Conservation (phyloP, 1,139 yeast genomes). For the Candida buenavistaensis region DNA sequence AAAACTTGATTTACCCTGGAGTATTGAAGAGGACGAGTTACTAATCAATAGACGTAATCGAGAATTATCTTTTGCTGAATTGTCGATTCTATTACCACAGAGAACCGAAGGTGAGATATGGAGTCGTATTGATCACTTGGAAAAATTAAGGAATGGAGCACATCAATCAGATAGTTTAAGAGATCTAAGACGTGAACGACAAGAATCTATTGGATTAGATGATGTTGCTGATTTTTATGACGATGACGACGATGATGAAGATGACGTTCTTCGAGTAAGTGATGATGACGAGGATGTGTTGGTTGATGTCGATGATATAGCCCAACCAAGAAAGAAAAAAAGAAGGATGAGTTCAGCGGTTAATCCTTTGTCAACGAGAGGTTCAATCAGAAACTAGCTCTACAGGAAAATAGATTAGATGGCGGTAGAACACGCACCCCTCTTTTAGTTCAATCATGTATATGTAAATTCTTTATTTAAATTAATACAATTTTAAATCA, state of each 20-base stretch:
- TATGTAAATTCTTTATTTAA: neutral
- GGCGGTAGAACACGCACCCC: no score
- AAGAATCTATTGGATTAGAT: conserved; percentile 43
- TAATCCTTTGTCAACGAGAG: conserved; percentile 37
- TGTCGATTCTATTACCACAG: conserved; percentile 69
- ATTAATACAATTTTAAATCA: conserved; percentile 66
- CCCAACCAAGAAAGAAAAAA: conserved; percentile 28
- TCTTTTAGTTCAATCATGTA: conserved; percentile 3
- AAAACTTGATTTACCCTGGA: conserved; percentile 46
- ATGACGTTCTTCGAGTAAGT: conserved; percentile 36
- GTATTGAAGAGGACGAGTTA: conserved; percentile 75
- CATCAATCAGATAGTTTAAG: conserved; percentile 33
- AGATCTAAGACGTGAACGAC: conserved; percentile 36
- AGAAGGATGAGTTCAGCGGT: conserved; percentile 48
- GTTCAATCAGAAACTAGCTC: conserved; percentile 12
- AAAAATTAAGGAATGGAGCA: conserved; percentile 46
- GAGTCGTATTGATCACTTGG: conserved; percentile 59
- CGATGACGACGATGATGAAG: conserved; percentile 41
- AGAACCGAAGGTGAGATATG: conserved; percentile 75
- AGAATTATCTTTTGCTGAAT: conserved; percentile 71
- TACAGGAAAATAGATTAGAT: no score
- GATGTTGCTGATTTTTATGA: conserved; percentile 50
- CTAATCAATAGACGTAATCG: conserved; percentile 55
- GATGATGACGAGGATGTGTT: conserved; percentile 39
- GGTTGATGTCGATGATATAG: conserved; percentile 37